Conservation (phyloP, 208 protist genomes). For the Trypanosoma vivax region DNA sequence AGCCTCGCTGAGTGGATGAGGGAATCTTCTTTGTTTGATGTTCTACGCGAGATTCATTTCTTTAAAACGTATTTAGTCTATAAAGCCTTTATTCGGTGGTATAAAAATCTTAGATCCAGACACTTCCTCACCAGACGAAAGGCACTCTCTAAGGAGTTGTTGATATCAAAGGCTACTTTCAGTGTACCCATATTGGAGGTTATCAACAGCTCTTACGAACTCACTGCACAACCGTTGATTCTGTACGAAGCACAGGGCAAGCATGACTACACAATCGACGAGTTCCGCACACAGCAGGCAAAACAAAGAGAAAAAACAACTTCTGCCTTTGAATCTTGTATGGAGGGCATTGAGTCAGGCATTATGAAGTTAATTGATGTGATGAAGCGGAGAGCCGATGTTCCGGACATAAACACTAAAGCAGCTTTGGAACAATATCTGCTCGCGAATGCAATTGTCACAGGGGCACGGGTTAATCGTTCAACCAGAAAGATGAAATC, state of each 20-base stretch:
- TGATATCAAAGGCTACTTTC: slow-evolving; percentile 87
- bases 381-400: slow-evolving; percentile 78
- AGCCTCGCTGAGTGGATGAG: slow-evolving; percentile 88
- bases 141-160: slow-evolving; percentile 62
- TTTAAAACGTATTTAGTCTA: slow-evolving; percentile 90
- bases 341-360: slow-evolving; percentile 81
- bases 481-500: slow-evolving; percentile 79
- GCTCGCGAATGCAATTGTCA: slow-evolving; percentile 64
- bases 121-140: slow-evolving; percentile 71
- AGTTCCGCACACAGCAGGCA: slow-evolving; percentile 64
- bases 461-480: slow-evolving; percentile 34
- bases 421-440: slow-evolving; percentile 90
- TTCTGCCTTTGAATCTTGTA: slow-evolving; percentile 34
- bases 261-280: slow-evolving; percentile 86
- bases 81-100: slow-evolving; percentile 85
- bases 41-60: slow-evolving; percentile 87
- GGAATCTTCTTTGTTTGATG: slow-evolving; percentile 90
- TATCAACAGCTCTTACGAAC: slow-evolving; percentile 68
- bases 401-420: slow-evolving; percentile 88
- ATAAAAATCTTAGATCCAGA: slow-evolving; percentile 63
- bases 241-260: slow-evolving; percentile 81
- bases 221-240: slow-evolving; percentile 61
- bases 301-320: slow-evolving; percentile 66
- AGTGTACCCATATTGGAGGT: slow-evolving; percentile 68
- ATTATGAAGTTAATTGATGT: slow-evolving; percentile 77